Evolutionary conservation across 1,139 yeast species (phyloP), one percentile per base, ranked within the genome.

Genomic region (Arxiozyma heterogenica): DNA sequence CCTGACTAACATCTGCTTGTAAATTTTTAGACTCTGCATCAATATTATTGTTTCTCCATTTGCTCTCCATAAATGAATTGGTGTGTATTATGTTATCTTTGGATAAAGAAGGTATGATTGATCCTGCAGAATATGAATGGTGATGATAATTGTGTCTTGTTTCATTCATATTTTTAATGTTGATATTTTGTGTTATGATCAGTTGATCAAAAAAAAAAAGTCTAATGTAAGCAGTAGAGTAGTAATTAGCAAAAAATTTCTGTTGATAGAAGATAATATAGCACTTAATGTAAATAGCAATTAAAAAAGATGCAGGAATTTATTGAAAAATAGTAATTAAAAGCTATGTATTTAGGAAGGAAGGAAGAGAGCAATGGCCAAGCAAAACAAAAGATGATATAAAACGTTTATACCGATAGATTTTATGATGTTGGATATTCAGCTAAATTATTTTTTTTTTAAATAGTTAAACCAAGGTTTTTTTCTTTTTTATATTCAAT

Each of bases 51-150:
- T 30, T 46, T 30, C 49, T 41, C 42, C 12, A 18, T 12, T 9
- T 21, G 20, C 9, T 38, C 1, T 21, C 38, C 18, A 46, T 20
- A 18, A 46, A 46, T 21, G 49, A 41, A 21, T 46, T 46, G n/a
- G 17, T 30, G 15, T 30, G 5, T 9, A 30, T 12, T 12, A 30
- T 30, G 20, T 11, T 30, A 9, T n/a, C 27, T 9, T 20, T 45
- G 23, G 47, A 20, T 17, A 23, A n/a, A 3, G 34, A 18, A 45
- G 17, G 47, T n/a, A 45, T 18, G 20, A 45, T 20, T 6, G 39
- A 45, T 20, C 48, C 48, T 9, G 48, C 27, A 5, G 48, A 45
- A 30, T 45, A 39, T n/a, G 48, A 45, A 34, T 45, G 41, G 18
- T 45, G 41, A 30, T 45, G 48, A 30, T 18, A 8, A 34, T 15